Evolutionary conservation across 2,329 filamentous ascomycete genomes (phyloP), one percentile per base, ranked within the genome.

Genomic region (Ophidiomyces ophidiicola): DNA sequence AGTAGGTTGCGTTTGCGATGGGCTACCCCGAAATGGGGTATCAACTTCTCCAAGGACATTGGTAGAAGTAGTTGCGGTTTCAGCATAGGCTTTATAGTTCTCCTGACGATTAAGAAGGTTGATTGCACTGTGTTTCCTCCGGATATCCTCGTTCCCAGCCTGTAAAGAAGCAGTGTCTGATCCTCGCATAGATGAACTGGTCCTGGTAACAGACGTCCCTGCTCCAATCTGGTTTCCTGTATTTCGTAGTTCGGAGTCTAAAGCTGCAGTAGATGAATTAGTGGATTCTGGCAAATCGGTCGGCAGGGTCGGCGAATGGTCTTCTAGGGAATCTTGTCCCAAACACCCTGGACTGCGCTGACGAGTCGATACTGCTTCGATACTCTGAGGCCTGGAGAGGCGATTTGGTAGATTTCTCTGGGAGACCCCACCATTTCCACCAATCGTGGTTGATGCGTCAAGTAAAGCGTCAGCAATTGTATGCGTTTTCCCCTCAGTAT

Each of bases 401-500:
- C 30, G 21, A 5, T 31, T 21, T 21, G 30, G 6, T 10, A 59
- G 50, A 32, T 60, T 55, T 42, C 53, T 65, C 35, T 62, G 62
- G 30, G 57, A 54, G 29, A 73, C 63, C 5, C 73, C 60, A 0
- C 76, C 67, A 3, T 44, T 44, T 47, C 81, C 78, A 52, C 88
- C 81, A 46, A 90, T 85, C 0, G 82, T 86, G 63, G 84, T 87
- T 1, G 86, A 92, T 5, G 90, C 90, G 59, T 96, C 90, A 20
- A 93, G 68, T 11, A 96, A 67, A 4, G 90, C 90, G 60, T 96
- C 88, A 3, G 83, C 77, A 48, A 96, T 90, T 0, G 86, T 93
- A 49, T 84, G 82, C 4, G 76, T 72, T 6, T 49, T 59, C 61
- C 65, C 43, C 26, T 39, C 56, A n/a, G n/a, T n/a, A n/a, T n/a